phyloP scores from a whole-genome alignment of 169 alveolate genomes.

The Ichthyophthirius multifiliis region DNA sequence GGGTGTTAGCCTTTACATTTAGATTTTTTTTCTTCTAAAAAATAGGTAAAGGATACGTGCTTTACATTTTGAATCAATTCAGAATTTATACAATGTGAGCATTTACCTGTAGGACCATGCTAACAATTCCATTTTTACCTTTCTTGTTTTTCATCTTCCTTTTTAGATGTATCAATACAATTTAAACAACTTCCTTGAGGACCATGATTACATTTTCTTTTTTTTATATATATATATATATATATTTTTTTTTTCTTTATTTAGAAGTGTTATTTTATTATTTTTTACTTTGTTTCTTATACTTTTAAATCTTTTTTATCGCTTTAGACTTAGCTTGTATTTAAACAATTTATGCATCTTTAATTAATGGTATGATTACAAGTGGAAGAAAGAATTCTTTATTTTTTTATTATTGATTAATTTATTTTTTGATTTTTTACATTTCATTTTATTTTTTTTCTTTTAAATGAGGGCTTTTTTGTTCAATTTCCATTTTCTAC shows the following conservation, averaged over 20 bases:
- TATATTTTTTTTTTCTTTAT: slow-evolving; percentile 24
- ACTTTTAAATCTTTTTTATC: slow-evolving; percentile 23
- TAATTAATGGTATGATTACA: slow-evolving; percentile 55
- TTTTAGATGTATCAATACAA: slow-evolving; percentile 46
- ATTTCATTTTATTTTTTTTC: not conserved
- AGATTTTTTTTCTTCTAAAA: slow-evolving; percentile 64
- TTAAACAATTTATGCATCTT: slow-evolving; percentile 55
- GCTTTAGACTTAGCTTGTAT: slow-evolving; percentile 7
- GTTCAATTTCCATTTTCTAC: not conserved
- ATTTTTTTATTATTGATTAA: not conserved
- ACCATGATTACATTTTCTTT: slow-evolving; percentile 36
- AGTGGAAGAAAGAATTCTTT: slow-evolving; percentile 21
- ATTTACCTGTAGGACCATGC: slow-evolving; percentile 78
- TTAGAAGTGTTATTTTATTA: slow-evolving; percentile 18
- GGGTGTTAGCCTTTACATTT: slow-evolving; percentile 79
- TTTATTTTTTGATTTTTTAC: not conserved
- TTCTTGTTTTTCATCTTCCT: slow-evolving; percentile 13
- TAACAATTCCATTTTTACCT: slow-evolving; percentile 34
- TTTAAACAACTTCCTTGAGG: slow-evolving; percentile 50
- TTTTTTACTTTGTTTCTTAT: slow-evolving; percentile 8
- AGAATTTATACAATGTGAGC: slow-evolving; percentile 71
- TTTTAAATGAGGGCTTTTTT: not conserved
- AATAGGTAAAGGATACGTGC: slow-evolving; percentile 82
- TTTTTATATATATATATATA: not conserved
- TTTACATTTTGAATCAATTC: slow-evolving; percentile 64